A percentile compares a stretch with the other conserved stretches of the same genome.
Evolutionary conservation across 495 filamentous ascomycete species (phyloP).

Genomic region (Xylaria acuta): DNA sequence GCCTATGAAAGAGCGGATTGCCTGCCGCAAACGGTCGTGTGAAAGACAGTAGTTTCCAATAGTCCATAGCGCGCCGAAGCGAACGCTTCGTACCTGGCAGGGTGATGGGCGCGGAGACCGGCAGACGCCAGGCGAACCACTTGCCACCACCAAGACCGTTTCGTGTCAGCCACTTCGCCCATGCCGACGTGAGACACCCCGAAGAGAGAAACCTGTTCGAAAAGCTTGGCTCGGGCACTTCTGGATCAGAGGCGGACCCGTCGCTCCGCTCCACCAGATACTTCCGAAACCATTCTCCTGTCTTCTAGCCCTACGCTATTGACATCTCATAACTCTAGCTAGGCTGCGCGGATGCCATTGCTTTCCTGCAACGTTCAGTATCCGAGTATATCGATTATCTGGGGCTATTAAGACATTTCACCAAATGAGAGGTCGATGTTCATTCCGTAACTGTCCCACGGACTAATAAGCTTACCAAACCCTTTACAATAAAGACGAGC

Average conservation of each 20-base stretch:
- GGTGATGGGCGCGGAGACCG: conserved; percentile 8
- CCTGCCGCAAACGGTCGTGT: conserved; percentile 9
- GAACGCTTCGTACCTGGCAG: conserved; percentile 19
- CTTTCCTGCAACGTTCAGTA: neutral
- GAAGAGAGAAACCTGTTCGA: neutral
- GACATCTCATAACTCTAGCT: neutral
- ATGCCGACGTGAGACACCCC: conserved; percentile 19
- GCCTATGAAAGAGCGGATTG: neutral
- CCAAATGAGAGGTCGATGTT: neutral
- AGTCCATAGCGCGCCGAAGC: neutral
- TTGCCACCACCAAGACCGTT: conserved; percentile 18
- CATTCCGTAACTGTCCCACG: neutral
- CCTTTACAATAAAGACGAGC: neutral
- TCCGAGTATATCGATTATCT: neutral
- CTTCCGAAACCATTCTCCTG: neutral
- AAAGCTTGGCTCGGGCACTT: conserved; percentile 25
- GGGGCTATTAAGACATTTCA: neutral
- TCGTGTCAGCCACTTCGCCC: conserved; percentile 24
- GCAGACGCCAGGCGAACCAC: conserved; percentile 15
- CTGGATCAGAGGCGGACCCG: conserved; percentile 14
- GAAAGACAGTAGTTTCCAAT: neutral
- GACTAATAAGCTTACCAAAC: neutral
- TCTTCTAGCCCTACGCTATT: neutral
- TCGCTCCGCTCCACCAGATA: conserved; percentile 23
- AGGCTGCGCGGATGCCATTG: neutral